A percentile compares a stretch with the other conserved stretches of the same genome.
Conservation (phyloP, 1,139 yeast genomes). For the Candida sojae region DNA sequence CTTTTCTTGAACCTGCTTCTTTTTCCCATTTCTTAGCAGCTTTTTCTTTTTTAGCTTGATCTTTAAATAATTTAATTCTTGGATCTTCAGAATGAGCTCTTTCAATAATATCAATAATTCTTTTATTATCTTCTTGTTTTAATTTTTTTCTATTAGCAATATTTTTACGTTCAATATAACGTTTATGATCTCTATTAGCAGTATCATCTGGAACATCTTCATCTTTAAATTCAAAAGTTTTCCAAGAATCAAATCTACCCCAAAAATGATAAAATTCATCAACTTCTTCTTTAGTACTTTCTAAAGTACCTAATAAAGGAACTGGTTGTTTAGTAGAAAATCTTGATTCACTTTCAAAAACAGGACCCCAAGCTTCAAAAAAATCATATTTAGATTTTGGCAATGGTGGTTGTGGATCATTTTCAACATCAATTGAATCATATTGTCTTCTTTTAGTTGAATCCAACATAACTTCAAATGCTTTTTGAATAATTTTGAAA, state of each 20-base stretch:
- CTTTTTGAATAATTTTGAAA: slow-evolving; percentile 97
- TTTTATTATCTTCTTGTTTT: slow-evolving; percentile 96
- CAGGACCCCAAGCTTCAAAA: slow-evolving; percentile 91
- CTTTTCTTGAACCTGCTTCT: slow-evolving; percentile 96
- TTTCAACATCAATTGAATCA: slow-evolving; percentile 91
- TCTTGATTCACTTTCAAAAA: slow-evolving; percentile 86
- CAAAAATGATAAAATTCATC: slow-evolving; percentile 89
- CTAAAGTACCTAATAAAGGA: slow-evolving; percentile 72
- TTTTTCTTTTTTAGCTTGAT: slow-evolving; percentile 92
- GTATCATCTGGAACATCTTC: slow-evolving; percentile 99
- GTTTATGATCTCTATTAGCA: slow-evolving; percentile 98
- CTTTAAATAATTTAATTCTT: slow-evolving; percentile 90
- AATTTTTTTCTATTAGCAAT: slow-evolving; percentile 94
- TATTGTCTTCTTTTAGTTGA: slow-evolving; percentile 85
- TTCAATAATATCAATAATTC: slow-evolving; percentile 84
- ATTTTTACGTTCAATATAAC: slow-evolving; percentile 97
- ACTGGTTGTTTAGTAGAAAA: slow-evolving; percentile 91
- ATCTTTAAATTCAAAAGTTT: slow-evolving; percentile 95
- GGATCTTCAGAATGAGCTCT: slow-evolving; percentile 91
- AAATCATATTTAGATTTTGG: slow-evolving; percentile 70
- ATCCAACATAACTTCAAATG: slow-evolving; percentile 87
- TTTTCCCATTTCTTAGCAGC: slow-evolving; percentile 96
- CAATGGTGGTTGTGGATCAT: slow-evolving; percentile 80
- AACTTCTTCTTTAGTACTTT: slow-evolving; percentile 76
- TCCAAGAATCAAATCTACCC: slow-evolving; percentile 98